phyloP scores from a whole-genome alignment of 2,329 filamentous ascomycete genomes.

The Beauveria rudraprayagi region DNA sequence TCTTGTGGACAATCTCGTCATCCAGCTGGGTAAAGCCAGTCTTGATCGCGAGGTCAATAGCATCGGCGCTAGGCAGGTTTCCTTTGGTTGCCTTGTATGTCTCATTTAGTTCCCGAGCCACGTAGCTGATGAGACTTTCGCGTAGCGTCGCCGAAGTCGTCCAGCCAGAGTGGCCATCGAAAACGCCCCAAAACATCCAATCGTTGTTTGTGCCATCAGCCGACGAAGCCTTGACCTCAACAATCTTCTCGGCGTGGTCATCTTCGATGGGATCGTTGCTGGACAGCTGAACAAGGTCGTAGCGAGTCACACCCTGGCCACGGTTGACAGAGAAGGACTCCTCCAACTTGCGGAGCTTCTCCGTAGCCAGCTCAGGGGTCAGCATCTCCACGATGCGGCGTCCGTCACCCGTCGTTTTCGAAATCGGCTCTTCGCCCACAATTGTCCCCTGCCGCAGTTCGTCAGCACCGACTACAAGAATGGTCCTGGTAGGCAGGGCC shows the following conservation, averaged over 20 bases:
- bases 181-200: conserved; percentile 99
- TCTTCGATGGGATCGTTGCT: conserved; percentile 98
- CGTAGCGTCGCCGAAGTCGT: conserved; percentile 94
- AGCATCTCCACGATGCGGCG: conserved; percentile 91
- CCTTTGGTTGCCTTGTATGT: conserved; percentile 71
- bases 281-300: conserved; percentile 88
- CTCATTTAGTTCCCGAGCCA: conserved; percentile 83
- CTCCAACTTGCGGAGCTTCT: conserved; percentile 81
- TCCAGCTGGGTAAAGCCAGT: conserved; percentile 81
- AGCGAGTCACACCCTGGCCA: conserved; percentile 84
- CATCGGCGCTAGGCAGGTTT: conserved; percentile 63
- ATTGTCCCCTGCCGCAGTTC: conserved; percentile 84
- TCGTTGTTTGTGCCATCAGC: conserved; percentile 51
- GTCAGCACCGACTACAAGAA: conserved; percentile 82
- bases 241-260: conserved; percentile 96
- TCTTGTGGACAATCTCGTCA: conserved; percentile 89
- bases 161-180: conserved; percentile 96
- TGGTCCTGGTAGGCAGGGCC: conserved; percentile 50
- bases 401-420: conserved; percentile 81
- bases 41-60: conserved; percentile 88
- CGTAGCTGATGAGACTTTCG: conserved; percentile 84
- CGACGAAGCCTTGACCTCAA: conserved; percentile 67
- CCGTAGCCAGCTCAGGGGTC: conserved; percentile 85
- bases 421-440: conserved; percentile 75
- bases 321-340: conserved; percentile 86